Evolutionary conservation across 768 basidiomycete genomes (phyloP), one percentile per base, ranked within the genome.

Genomic region (Collybia sordida): DNA sequence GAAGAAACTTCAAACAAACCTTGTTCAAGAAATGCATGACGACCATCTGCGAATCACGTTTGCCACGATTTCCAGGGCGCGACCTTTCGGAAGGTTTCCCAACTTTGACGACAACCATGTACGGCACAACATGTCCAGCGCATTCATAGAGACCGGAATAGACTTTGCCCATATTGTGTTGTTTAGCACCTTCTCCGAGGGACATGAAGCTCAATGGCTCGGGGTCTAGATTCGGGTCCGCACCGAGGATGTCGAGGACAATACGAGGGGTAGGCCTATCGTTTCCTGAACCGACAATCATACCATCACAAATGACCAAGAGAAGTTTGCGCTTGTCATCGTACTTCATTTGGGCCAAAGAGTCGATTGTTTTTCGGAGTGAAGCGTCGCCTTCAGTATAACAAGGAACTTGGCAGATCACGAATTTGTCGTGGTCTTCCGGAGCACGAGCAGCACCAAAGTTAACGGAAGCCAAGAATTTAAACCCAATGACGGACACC

Each of bases 21-120:
- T 93, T 94, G 74, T 99, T 99, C 75, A 98, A 81, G 79, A 96
- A 98, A 64, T 93, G 92, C 90, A 99, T 93, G 38, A 98, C 71
- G 35, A 90, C 61, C 84, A 98, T 91, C 73, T 99, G 97, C 35
- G 93, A 93, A 63, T 99, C 97, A 69, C 96, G 89, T 72, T 99
- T 98, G 60, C 97, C 96, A 65, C 97, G 84, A 72, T 99, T 99
- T 45, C 97, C 97, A 38, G 97, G 97, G 6, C 93, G 81, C 31
- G 83, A 82, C 42, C 93, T 83, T 72, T 99, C 97, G 6, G 87
- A 91, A 2, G 95, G 97, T 69, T 96, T 97, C 50, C 97, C 95
- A 34, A 95, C 79, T 70, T 99, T 98, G 69, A 86, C 91, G 24
- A 98, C 72, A 27, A 94, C 92, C 55, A 95, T 69, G 60, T 95